These are phyloP conservation scores for Salix arbutifolia DNA, from an alignment of 345 rosid species.

Conservation along the genomic window DNA sequence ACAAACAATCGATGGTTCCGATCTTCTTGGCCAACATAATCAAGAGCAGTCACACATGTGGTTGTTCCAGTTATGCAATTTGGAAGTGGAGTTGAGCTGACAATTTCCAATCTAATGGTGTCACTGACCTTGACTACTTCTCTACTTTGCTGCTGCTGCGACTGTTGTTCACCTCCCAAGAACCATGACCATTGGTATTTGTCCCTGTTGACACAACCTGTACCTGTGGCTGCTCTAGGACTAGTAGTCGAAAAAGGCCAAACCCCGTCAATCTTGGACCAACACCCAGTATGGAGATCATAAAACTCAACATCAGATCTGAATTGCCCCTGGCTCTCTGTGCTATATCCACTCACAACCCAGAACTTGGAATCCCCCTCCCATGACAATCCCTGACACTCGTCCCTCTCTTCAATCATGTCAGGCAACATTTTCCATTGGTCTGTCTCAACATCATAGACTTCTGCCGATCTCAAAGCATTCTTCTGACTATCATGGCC, in stretches of 20 bases:
- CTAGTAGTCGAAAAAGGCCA: conserved; percentile 36
- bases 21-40: not conserved
- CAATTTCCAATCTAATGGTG: conserved; percentile 20
- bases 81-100: conserved; percentile 27
- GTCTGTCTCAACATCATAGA: conserved; percentile 44
- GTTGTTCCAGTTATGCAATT: conserved; percentile 16
- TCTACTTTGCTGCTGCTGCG: conserved; percentile 6
- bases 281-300: conserved; percentile 26
- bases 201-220: not conserved
- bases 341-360: conserved; percentile 54
- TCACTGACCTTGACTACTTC: not conserved
- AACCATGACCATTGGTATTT: conserved; percentile 29
- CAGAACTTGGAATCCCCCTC: conserved; percentile 36
- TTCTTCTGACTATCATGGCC: conserved; percentile 61
- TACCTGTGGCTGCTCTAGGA: conserved; percentile 34
- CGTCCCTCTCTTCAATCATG: conserved; percentile 55
- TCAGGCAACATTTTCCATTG: conserved; percentile 43
- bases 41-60: conserved; percentile 25
- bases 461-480: conserved; percentile 44
- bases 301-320: conserved; percentile 42
- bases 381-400: conserved; percentile 43
- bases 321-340: conserved; percentile 50
- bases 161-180: conserved; percentile 17
- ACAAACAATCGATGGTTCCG: conserved; percentile 19
- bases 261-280: conserved; percentile 33